Percentiles rank a stretch among this genome's conserved stretches.
Evolutionary conservation across 1,139 yeast genomes (phyloP).

Genomic region (Kodamaea arcana): DNA sequence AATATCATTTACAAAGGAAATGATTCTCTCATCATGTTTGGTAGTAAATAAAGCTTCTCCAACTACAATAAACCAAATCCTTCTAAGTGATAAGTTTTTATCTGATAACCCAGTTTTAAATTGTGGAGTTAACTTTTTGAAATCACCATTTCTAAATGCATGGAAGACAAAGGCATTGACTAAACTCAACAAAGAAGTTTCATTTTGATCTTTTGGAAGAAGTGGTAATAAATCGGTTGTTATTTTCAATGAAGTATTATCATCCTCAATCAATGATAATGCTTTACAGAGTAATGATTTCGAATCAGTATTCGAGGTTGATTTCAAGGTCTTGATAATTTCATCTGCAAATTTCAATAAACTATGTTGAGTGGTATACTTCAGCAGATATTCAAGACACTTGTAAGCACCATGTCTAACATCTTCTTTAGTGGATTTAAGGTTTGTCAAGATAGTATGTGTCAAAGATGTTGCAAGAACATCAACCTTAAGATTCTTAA

Average conservation of each 20-base stretch:
- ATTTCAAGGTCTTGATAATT: constrained; percentile 52
- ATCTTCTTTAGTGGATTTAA: constrained; percentile 67
- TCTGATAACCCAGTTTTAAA: constrained; percentile 60
- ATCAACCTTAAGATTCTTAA: constrained; percentile 29
- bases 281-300: constrained; percentile 34
- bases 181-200: constrained; percentile 49
- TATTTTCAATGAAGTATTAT: constrained; percentile 24
- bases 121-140: constrained; percentile 21
- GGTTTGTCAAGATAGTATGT: constrained; percentile 55
- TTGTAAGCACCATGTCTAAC: constrained; percentile 54
- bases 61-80: constrained; percentile 62
- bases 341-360: constrained; percentile 40
- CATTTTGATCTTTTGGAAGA: constrained; percentile 73
- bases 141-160: constrained; percentile 18
- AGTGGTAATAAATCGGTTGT: constrained; percentile 45
- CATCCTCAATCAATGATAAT: constrained; percentile 9
- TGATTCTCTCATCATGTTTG: constrained; percentile 3
- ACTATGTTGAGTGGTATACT: constrained; percentile 16
- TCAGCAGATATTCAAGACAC: constrained; percentile 31
- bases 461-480: constrained; percentile 46
- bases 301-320: constrained; percentile 65
- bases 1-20: constrained; percentile 16
- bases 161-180: constrained; percentile 50
- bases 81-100: constrained; percentile 57
- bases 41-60: constrained; percentile 25